Percentiles rank a stretch among this genome's conserved stretches.
phyloP scores from a whole-genome alignment of 2,329 filamentous ascomycete species.

The Trichothecium sympodiale region DNA sequence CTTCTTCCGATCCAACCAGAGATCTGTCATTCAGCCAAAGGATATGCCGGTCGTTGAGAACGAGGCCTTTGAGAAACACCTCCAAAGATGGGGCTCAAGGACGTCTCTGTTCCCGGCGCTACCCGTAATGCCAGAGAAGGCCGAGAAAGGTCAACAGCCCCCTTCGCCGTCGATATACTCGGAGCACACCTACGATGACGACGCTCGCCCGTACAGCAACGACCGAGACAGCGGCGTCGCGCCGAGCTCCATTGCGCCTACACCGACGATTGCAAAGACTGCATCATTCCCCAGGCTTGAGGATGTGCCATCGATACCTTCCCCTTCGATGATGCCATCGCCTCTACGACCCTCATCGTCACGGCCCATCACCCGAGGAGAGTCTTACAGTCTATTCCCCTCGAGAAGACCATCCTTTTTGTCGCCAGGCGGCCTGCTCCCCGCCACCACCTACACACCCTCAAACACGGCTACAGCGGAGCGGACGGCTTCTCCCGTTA shows the following conservation, averaged over 20 bases:
- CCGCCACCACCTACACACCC: constrained; percentile 34
- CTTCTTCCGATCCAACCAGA: constrained; percentile 53
- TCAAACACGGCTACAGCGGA: constrained; percentile 2
- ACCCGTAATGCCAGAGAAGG: constrained; percentile 5
- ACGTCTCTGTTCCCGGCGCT: constrained; percentile 4
- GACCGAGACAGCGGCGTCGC: too few relatives aligned
- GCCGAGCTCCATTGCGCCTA: too few relatives aligned
- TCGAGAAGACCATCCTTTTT: constrained; percentile 16
- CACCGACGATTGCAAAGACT: too few relatives aligned
- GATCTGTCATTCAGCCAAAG: constrained; percentile 37
- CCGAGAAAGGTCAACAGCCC: constrained; percentile 10
- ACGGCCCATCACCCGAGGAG: constrained; percentile 7
- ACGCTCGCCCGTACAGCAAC: constrained; percentile 5
- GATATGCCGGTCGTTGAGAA: constrained; percentile 22
- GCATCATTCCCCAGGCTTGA: too few relatives aligned
- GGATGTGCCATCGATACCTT: too few relatives aligned
- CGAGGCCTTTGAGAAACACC: constrained; percentile 9
- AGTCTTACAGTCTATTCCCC: constrained; percentile 16
- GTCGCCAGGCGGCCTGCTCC: constrained; percentile 21
- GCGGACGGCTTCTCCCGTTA: background rate
- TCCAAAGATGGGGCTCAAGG: constrained; percentile 4
- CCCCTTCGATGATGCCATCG: too few relatives aligned
- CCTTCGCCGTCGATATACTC: constrained; percentile 7
- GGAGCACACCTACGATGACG: constrained; percentile 1
- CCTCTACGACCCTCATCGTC: too few relatives aligned